These are phyloP conservation scores for Centella asiatica DNA, from an alignment of 129 eudicot species.

Conservation along the genomic window DNA sequence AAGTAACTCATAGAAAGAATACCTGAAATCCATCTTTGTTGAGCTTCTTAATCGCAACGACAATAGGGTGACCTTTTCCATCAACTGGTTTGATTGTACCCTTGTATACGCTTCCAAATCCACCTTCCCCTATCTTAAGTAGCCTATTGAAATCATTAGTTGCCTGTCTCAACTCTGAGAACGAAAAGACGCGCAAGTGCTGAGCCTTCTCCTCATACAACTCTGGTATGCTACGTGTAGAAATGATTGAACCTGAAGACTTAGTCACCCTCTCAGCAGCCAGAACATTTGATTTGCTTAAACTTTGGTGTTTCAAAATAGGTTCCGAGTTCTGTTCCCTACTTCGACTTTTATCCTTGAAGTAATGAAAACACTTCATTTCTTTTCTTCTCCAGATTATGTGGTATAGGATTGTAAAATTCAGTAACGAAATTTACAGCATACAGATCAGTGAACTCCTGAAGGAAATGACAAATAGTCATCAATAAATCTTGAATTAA, in stretches of 20 bases:
- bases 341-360: conserved; percentile 47
- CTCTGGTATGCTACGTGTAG: conserved; percentile 57
- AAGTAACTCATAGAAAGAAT: background rate
- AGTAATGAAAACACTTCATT: conserved; percentile 77
- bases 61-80: conserved; percentile 46
- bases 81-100: conserved; percentile 55
- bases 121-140: conserved; percentile 89
- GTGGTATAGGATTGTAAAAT: background rate
- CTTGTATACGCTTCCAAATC: conserved; percentile 82
- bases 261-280: conserved; percentile 38
- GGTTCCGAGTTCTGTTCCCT: conserved; percentile 77
- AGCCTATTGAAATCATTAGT: conserved; percentile 60
- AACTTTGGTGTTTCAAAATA: conserved; percentile 28
- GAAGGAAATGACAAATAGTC: background rate
- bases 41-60: conserved; percentile 75
- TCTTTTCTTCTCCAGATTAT: conserved; percentile 10
- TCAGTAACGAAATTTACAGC: background rate
- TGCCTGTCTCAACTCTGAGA: conserved; percentile 56
- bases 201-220: conserved; percentile 64
- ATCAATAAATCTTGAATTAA: background rate
- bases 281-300: conserved; percentile 36
- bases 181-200: conserved; percentile 65
- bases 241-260: conserved; percentile 52
- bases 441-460: conserved; percentile 8
- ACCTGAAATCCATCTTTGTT: conserved; percentile 83